Evolutionary conservation across 169 alveolate genomes (phyloP).

Genomic region (Plasmodium adleri): DNA sequence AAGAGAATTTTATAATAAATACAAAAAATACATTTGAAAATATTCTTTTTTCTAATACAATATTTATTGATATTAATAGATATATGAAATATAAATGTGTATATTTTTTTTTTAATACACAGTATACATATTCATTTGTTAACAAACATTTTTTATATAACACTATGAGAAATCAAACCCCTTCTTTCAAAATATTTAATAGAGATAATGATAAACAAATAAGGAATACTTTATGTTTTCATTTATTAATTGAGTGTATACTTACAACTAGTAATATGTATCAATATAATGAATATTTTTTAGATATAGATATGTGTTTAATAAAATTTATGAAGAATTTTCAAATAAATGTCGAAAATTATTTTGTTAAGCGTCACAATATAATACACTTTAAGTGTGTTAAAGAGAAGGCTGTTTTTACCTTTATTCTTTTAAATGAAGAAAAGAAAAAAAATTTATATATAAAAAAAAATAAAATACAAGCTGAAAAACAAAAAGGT

Average conservation of each 20-base stretch:
- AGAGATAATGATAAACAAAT: conserved; percentile 11
- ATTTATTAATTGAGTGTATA: conserved; percentile 28
- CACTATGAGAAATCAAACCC: not conserved
- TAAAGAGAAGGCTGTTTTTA: conserved; percentile 1
- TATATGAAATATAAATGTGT: conserved; percentile 39
- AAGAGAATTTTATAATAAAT: conserved; percentile 51
- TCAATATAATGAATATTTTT: conserved; percentile 41
- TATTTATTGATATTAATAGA: conserved; percentile 38
- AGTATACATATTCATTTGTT: conserved; percentile 7
- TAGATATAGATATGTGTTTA: conserved; percentile 21
- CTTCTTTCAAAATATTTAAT: not conserved
- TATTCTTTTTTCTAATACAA: conserved; percentile 28
- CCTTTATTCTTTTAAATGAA: conserved; percentile 32
- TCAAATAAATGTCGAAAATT: conserved; percentile 32
- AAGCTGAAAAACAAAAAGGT: not conserved
- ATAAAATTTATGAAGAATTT: conserved; percentile 13
- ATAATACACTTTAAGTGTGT: conserved; percentile 18
- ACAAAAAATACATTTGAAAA: conserved; percentile 56
- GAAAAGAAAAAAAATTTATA: not conserved
- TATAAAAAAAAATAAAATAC: not conserved
- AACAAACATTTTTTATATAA: not conserved
- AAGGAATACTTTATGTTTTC: conserved; percentile 8
- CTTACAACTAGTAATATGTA: conserved; percentile 53
- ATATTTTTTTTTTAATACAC: conserved; percentile 29
- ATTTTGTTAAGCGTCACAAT: conserved; percentile 22